Evolutionary conservation across 2,329 filamentous ascomycete genomes (phyloP).

Genomic region (Aspergillus aculeatus): DNA sequence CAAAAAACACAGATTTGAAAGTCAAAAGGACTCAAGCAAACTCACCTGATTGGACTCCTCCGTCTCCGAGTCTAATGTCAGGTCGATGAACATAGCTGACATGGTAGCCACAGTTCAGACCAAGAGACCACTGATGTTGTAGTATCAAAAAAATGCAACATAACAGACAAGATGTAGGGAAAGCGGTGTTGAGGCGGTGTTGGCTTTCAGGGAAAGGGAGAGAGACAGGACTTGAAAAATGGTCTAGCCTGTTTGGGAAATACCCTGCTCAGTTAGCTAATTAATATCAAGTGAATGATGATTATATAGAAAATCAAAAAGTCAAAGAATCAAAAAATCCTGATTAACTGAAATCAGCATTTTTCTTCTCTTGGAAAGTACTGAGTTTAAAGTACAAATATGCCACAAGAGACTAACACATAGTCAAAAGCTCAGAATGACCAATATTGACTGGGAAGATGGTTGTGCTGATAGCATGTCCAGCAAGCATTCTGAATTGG

Average conservation of each 20-base stretch:
- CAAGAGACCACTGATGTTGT: not conserved
- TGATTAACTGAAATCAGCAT: not conserved
- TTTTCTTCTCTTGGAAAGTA: not conserved
- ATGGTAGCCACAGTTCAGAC: not conserved
- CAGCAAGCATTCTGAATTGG: not conserved
- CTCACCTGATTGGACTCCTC: conserved; percentile 15
- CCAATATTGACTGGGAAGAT: not conserved
- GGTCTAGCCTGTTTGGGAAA: not conserved
- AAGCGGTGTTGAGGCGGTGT: not conserved
- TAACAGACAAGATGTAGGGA: not conserved
- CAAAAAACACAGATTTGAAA: not conserved
- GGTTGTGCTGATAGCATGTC: not conserved
- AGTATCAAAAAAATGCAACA: not conserved
- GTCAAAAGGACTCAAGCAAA: not conserved
- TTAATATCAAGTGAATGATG: not conserved
- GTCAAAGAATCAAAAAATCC: not conserved
- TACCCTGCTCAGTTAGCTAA: not conserved
- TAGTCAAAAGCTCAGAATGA: too few species aligned
- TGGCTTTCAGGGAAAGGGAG: not conserved
- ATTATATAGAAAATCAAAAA: not conserved
- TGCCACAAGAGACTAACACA: too few species aligned
- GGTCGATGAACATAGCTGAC: conserved; percentile 25
- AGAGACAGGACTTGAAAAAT: not conserved
- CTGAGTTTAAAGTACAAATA: too few species aligned
- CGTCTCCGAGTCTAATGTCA: conserved; percentile 27